Evolutionary conservation across 2,329 filamentous ascomycete species (phyloP), one percentile per base, ranked within the genome.

Genomic region (Scortechinia acanthostroma): DNA sequence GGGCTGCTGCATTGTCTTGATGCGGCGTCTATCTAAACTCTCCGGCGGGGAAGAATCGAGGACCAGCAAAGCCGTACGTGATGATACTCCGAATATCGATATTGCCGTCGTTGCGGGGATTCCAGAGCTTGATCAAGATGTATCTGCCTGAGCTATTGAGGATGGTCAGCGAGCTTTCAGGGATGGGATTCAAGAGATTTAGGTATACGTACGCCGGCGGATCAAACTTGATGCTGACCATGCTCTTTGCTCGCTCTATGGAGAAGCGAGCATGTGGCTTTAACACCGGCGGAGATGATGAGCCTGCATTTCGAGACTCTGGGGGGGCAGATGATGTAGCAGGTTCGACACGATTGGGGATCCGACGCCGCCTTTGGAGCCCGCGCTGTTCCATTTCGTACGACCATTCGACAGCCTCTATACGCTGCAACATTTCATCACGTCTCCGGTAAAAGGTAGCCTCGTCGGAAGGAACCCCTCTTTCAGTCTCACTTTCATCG

Each of bases 31-130:
- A 72, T 49, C 66, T 57, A 48, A 68, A 54, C 25, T 69, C 62
- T 10, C 63, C 58, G 4, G 71, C 64, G 14, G 75, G 74, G 52
- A 82, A 81, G 58, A 72, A 82, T 44, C 79, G 66, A 4, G 74
- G 73, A 2, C 80, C 79, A 1, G 76, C 76, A 55, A 70, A 84
- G 1, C 79, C 79, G 53, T 80, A 70, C 3, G 73, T 74, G 47
- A 77, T 68, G 23, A 83, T 71, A 46, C 73, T 79, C 54, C 83
- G 74, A 42, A 84, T 74, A 55, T 83, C 77, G 47, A 84, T 80
- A 49, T 80, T 81, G 15, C 69, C 68, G 43, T 71, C 69, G 22
- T 65, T 65, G 43, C 64, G 68, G 2, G 74, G 73, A 46, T 73
- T 76, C 74, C 77, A 83, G 2, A 83, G 59, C 56, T 83, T 83